Conservation (phyloP, 2,329 filamentous ascomycete species). For the Dactylellina sp. region DNA sequence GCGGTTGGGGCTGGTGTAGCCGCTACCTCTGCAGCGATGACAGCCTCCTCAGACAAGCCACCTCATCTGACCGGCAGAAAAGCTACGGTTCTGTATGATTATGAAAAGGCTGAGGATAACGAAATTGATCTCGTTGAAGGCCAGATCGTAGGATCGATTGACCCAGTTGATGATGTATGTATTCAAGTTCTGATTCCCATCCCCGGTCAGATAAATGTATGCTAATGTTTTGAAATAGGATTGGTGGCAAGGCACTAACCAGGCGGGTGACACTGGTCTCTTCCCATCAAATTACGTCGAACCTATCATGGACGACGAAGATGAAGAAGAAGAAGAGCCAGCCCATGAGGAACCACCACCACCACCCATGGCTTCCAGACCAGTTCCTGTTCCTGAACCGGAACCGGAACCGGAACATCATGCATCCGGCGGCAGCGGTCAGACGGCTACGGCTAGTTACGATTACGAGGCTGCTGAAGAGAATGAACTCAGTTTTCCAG, state of each 20-base stretch:
- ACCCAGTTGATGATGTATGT: conserved; percentile 84
- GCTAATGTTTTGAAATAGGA: conserved; percentile 66
- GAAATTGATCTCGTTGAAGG: conserved; percentile 92
- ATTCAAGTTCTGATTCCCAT: background rate
- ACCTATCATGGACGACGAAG: conserved; percentile 63
- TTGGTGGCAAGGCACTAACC: conserved; percentile 98
- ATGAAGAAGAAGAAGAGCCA: conserved; percentile 58
- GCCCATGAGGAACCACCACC: conserved; percentile 46
- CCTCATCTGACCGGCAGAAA: conserved; percentile 69
- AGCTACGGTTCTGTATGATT: conserved; percentile 90
- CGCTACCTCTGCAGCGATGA: conserved; percentile 45
- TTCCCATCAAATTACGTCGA: conserved; percentile 99
- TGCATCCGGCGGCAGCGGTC: conserved; percentile 64
- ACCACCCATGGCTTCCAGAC: conserved; percentile 58
- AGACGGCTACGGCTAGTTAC: conserved; percentile 85
- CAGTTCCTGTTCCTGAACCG: conserved; percentile 59
- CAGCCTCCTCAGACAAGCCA: conserved; percentile 63
- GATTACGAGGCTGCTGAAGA: conserved; percentile 98
- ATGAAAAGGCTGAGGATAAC: conserved; percentile 97
- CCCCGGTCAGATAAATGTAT: conserved; percentile 3
- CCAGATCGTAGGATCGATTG: conserved; percentile 87
- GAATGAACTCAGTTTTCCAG: conserved; percentile 86
- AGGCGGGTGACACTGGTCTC: conserved; percentile 82
- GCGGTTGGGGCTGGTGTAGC: conserved; percentile 62
- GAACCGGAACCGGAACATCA: conserved; percentile 63